Conservation (phyloP, 208 protist species). For the Leishmania arabica region DNA sequence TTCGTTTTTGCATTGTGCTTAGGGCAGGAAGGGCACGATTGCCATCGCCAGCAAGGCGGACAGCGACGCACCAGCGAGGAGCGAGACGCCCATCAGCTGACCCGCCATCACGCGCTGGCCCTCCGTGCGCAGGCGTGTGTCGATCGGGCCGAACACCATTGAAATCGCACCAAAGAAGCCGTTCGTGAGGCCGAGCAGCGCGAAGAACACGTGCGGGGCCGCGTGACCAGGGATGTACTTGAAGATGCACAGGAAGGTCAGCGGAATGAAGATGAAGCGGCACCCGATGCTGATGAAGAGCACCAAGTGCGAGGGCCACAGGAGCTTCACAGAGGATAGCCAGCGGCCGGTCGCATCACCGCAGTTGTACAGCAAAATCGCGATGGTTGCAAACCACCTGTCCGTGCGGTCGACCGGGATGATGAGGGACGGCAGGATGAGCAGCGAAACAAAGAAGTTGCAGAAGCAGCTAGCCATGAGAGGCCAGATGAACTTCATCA, state of each 20-base stretch:
- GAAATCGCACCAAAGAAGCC: slow-evolving; percentile 70
- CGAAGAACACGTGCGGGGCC: slow-evolving; percentile 62
- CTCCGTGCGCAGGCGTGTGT: slow-evolving; percentile 47
- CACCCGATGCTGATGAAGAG: slow-evolving; percentile 39
- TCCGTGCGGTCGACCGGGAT: slow-evolving; percentile 62
- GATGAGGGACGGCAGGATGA: slow-evolving; percentile 78
- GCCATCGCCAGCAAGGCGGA: slow-evolving; percentile 66
- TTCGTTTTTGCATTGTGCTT: slow-evolving; percentile 2
- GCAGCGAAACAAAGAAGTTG: slow-evolving; percentile 76
- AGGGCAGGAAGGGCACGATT: slow-evolving; percentile 61
- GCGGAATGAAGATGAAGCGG: slow-evolving; percentile 67
- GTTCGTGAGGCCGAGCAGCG: slow-evolving; percentile 69
- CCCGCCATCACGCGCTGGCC: slow-evolving; percentile 82
- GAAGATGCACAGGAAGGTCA: slow-evolving; percentile 85
- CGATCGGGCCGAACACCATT: slow-evolving; percentile 85
- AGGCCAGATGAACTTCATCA: slow-evolving; percentile 68
- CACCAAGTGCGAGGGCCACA: slow-evolving; percentile 57
- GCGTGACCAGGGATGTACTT: slow-evolving; percentile 69
- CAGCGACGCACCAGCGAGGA: slow-evolving; percentile 62
- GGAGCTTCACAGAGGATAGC: slow-evolving; percentile 42
- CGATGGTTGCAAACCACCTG: slow-evolving; percentile 83
- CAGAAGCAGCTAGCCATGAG: slow-evolving; percentile 66
- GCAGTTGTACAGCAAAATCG: slow-evolving; percentile 85
- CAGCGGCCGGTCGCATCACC: slow-evolving; percentile 73
- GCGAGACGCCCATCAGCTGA: slow-evolving; percentile 77